phyloP scores from a whole-genome alignment of 2,329 filamentous ascomycete genomes.

The Mollisiaceae sp. region DNA sequence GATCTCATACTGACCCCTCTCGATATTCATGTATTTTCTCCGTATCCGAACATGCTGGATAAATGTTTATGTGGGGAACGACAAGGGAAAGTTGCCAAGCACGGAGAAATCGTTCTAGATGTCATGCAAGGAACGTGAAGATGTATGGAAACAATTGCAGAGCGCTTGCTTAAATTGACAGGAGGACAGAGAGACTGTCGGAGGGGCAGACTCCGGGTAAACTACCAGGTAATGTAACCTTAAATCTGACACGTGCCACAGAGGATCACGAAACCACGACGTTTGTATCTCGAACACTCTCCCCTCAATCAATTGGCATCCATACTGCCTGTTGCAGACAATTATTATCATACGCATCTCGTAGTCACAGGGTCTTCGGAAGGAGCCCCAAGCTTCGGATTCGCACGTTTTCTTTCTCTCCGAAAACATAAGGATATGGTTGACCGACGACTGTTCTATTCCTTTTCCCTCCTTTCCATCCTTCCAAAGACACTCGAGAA shows the following conservation, averaged over 20 bases:
- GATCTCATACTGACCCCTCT: constrained; percentile 9
- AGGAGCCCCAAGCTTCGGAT: not conserved
- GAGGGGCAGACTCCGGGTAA: no score
- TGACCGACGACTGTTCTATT: no score
- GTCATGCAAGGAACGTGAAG: constrained; percentile 1
- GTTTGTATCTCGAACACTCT: no score
- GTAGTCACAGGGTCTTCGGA: not conserved
- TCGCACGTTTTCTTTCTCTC: not conserved
- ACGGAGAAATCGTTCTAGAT: not conserved
- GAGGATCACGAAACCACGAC: no score
- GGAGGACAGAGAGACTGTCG: not conserved
- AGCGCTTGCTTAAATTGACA: not conserved
- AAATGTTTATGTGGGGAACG: constrained; percentile 4
- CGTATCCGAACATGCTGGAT: constrained; percentile 12
- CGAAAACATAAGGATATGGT: not conserved
- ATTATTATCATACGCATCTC: not conserved
- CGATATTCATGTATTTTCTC: constrained; percentile 2
- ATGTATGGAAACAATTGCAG: not conserved
- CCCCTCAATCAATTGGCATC: no score
- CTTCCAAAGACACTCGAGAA: no score
- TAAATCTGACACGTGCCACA: no score
- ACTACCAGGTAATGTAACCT: no score
- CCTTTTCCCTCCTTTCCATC: no score
- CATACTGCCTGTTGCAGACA: no score
- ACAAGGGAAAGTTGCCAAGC: not conserved